A percentile compares a stretch with the other conserved stretches of the same genome.
Conservation (phyloP, 495 filamentous ascomycete genomes). For the Oleoguttula mirabilis region DNA sequence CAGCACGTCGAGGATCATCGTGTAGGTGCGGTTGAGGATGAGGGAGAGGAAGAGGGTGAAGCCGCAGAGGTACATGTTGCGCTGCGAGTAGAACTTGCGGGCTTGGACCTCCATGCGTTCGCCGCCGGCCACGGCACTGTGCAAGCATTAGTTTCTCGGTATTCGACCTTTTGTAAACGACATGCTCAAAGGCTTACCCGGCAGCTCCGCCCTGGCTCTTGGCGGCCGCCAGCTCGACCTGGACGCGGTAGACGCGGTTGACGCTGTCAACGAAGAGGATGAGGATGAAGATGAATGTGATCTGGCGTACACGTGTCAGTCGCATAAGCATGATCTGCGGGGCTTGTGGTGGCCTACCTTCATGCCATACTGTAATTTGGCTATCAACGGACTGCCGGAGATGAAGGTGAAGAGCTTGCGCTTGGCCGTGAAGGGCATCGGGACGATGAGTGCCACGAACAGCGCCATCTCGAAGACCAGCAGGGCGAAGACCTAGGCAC, state of each 20-base stretch:
- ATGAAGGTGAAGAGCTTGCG: slow-evolving; percentile 88
- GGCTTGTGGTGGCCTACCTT: slow-evolving; percentile 40
- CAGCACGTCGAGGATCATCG: slow-evolving; percentile 88
- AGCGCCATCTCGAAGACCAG: slow-evolving; percentile 86
- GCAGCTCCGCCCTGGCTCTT: slow-evolving; percentile 42
- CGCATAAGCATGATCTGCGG: neutral
- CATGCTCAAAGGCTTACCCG: too few relatives aligned
- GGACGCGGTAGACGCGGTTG: slow-evolving; percentile 95
- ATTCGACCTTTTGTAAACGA: slow-evolving; percentile 15
- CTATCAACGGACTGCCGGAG: slow-evolving; percentile 71
- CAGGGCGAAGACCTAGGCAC: slow-evolving; percentile 73
- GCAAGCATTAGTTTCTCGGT: slow-evolving; percentile 4
- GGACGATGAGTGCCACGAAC: slow-evolving; percentile 84
- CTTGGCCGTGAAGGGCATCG: slow-evolving; percentile 75
- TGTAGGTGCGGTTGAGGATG: slow-evolving; percentile 98
- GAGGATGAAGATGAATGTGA: slow-evolving; percentile 95
- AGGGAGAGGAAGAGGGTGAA: slow-evolving; percentile 98
- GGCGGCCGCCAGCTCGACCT: slow-evolving; percentile 62
- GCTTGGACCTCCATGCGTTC: slow-evolving; percentile 97
- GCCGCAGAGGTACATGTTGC: slow-evolving; percentile 99
- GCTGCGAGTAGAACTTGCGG: slow-evolving; percentile 99
- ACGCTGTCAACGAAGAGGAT: slow-evolving; percentile 98
- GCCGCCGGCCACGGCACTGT: slow-evolving; percentile 57
- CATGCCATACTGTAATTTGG: slow-evolving; percentile 70
- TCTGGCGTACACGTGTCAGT: too few relatives aligned